A percentile compares a stretch with the other conserved stretches of the same genome.
phyloP scores from a whole-genome alignment of 2,329 filamentous ascomycete species.

The Pleoardoris graminearum region DNA sequence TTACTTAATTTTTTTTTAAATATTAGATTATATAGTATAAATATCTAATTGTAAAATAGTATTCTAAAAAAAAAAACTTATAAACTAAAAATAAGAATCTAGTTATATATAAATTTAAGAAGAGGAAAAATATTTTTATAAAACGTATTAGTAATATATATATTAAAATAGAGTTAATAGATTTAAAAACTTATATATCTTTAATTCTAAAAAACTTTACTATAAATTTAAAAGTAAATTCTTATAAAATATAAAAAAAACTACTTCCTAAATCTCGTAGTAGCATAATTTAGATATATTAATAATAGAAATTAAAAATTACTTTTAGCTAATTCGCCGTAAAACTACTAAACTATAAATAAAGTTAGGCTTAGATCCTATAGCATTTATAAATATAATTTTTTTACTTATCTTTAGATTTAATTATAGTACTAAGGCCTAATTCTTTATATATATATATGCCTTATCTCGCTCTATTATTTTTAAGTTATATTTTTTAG shows the following conservation, averaged over 20 bases:
- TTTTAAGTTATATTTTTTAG: constrained; percentile 21
- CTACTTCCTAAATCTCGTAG: constrained; percentile 16
- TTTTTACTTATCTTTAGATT: constrained; percentile 16
- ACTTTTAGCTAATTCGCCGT: constrained; percentile 13
- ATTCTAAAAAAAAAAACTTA: constrained; percentile 32
- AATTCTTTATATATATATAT: constrained; percentile 21
- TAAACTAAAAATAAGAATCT: constrained; percentile 33
- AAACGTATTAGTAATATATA: constrained; percentile 3
- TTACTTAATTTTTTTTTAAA: constrained; percentile 39
- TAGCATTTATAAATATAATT: constrained; percentile 9
- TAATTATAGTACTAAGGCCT: constrained; percentile 12
- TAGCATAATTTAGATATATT: constrained; percentile 17
- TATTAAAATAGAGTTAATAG: neutral
- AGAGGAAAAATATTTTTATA: constrained; percentile 31
- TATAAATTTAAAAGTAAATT: constrained; percentile 23
- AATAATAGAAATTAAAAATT: constrained; percentile 16
- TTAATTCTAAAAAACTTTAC: neutral
- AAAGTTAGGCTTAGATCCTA: constrained; percentile 16
- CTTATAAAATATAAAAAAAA: constrained; percentile 14
- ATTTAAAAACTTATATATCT: neutral
- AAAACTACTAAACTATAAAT: constrained; percentile 14
- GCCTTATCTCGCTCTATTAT: constrained; percentile 17
- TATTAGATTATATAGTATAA: constrained; percentile 35
- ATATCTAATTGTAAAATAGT: constrained; percentile 35
- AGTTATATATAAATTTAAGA: constrained; percentile 35